phyloP scores from a whole-genome alignment of 805 yeast species.

The Ogataea parapolymorpha region DNA sequence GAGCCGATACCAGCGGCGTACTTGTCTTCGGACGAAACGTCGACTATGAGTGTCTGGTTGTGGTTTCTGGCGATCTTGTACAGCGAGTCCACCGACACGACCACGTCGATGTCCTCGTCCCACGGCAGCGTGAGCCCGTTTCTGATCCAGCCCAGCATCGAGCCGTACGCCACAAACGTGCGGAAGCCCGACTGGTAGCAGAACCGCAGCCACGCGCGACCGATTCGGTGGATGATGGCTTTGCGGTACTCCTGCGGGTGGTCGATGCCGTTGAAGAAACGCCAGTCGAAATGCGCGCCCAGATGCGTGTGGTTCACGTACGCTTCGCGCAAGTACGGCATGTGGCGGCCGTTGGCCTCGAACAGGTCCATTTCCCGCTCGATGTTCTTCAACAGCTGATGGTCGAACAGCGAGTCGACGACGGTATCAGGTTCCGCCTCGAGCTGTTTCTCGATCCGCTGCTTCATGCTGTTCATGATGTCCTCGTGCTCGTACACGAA shows the following conservation, averaged over 20 bases:
- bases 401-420: constrained; percentile 17
- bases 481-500: constrained; percentile 26
- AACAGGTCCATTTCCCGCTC: constrained; percentile 16
- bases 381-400: constrained; percentile 17
- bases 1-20: constrained; percentile 52
- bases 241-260: constrained; percentile 39
- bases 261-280: constrained; percentile 48
- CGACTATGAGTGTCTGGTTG: constrained; percentile 49
- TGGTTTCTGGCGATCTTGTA: constrained; percentile 43
- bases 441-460: constrained; percentile 1
- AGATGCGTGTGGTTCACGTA: constrained; percentile 12
- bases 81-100: constrained; percentile 51
- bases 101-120: constrained; percentile 68
- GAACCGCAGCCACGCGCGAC: constrained; percentile 52
- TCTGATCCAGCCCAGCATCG: constrained; percentile 62
- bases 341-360: constrained; percentile 11
- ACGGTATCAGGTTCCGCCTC: constrained; percentile 5
- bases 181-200: constrained; percentile 42
- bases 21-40: constrained; percentile 27
- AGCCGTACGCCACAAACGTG: constrained; percentile 67
- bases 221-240: constrained; percentile 42
- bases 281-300: constrained; percentile 49
- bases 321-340: constrained; percentile 40
- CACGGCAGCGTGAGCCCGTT: constrained; percentile 62
- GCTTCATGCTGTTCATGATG: constrained; percentile 16